Conservation (phyloP, 805 yeast genomes). For the Monosporozyma aerobia region DNA sequence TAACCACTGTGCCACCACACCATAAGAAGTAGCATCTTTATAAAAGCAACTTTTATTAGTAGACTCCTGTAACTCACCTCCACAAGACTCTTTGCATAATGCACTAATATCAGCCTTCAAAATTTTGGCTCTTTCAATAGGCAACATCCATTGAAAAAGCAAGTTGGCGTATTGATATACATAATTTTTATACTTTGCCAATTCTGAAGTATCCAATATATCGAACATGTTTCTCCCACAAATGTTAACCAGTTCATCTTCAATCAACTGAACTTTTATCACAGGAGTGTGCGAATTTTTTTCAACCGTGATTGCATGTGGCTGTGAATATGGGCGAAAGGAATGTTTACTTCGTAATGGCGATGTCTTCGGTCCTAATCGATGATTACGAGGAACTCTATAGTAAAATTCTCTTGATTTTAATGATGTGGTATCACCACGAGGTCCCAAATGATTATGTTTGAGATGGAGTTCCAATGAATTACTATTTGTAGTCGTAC, state of each 20-base stretch:
- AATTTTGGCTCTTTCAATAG: conserved; percentile 69
- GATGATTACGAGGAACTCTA: background rate
- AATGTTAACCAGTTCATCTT: conserved; percentile 22
- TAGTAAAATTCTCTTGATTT: conserved; percentile 23
- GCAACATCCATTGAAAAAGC: conserved; percentile 74
- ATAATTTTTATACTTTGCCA: conserved; percentile 28
- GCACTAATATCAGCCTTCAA: conserved; percentile 41
- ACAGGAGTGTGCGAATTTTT: conserved; percentile 11
- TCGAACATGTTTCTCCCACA: conserved; percentile 12
- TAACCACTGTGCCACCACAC: conserved; percentile 15
- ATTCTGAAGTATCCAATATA: conserved; percentile 19
- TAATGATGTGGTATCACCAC: conserved; percentile 12
- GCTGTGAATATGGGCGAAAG: background rate
- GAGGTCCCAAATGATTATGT: conserved; percentile 2
- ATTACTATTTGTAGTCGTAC: conserved; percentile 1
- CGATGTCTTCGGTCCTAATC: background rate
- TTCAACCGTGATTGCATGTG: conserved; percentile 1
- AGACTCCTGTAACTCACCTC: background rate
- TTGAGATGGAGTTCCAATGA: background rate
- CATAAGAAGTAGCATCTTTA: conserved; percentile 3
- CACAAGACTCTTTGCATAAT: background rate
- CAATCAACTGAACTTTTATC: conserved; percentile 18
- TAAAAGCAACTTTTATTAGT: background rate
- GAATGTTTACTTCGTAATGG: background rate
- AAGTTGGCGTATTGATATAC: conserved; percentile 72